Evolutionary conservation across 345 rosid genomes (phyloP).

Genomic region (Carallia brachiata): DNA sequence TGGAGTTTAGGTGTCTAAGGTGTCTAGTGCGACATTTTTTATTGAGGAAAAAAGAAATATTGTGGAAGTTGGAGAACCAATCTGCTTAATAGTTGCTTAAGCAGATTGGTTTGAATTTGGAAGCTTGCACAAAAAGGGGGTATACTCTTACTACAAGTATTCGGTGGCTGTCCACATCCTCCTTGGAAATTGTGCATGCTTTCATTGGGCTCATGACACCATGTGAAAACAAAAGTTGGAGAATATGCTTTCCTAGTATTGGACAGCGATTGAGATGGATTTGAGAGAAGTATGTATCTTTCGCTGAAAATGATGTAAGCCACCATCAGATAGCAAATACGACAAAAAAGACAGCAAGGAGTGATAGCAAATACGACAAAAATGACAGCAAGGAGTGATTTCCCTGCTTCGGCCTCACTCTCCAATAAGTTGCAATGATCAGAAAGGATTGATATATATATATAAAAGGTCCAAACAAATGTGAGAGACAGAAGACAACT

Average conservation of each 20-base stretch:
- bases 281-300: background rate
- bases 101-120: conserved; percentile 15
- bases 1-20: conserved; percentile 9
- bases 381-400: conserved; percentile 10
- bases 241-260: conserved; percentile 8
- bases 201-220: conserved; percentile 26
- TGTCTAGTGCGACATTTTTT: background rate
- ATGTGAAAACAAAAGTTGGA: conserved; percentile 14
- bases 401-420: background rate
- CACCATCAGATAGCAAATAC: conserved; percentile 2
- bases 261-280: background rate
- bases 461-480: background rate
- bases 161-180: conserved; percentile 30
- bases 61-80: conserved; percentile 13
- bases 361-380: conserved; percentile 11
- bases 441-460: background rate
- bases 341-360: background rate
- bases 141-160: background rate
- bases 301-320: conserved; percentile 6
- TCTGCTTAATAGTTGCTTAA: conserved; percentile 12
- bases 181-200: conserved; percentile 27
- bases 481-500: background rate
- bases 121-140: conserved; percentile 20
- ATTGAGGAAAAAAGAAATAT: background rate
- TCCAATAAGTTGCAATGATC: background rate